These are phyloP conservation scores for Penicillium sp. DNA, from an alignment of 2,329 filamentous ascomycete genomes.

Conservation along the genomic window DNA sequence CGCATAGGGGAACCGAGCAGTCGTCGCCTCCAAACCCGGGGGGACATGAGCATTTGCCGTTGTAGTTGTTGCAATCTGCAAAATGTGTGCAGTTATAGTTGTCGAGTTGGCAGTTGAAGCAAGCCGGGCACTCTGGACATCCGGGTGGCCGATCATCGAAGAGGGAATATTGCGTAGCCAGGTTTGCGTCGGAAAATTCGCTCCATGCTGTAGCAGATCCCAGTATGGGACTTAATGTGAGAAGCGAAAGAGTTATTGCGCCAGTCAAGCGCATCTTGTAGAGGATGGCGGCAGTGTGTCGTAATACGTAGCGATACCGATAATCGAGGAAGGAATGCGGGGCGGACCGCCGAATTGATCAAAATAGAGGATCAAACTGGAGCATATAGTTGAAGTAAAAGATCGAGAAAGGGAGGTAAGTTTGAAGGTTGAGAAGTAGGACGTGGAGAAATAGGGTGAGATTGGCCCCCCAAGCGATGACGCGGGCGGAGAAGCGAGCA, in stretches of 20 bases:
- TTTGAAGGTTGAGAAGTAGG: slow-evolving; percentile 7
- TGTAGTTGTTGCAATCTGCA: slow-evolving; percentile 81
- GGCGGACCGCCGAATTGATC: slow-evolving; percentile 5
- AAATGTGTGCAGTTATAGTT: slow-evolving; percentile 90
- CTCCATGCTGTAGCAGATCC: slow-evolving; percentile 24
- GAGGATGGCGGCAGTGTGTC: slow-evolving; percentile 9
- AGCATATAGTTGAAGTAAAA: slow-evolving; percentile 3
- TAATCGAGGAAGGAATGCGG: slow-evolving; percentile 9
- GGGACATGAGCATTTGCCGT: slow-evolving; percentile 89
- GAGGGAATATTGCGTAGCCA: slow-evolving; percentile 65
- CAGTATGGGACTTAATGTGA: slow-evolving; percentile 27
- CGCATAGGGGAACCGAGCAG: slow-evolving; percentile 88
- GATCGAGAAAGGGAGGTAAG: slow-evolving; percentile 2
- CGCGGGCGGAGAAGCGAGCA: slow-evolving; percentile 30
- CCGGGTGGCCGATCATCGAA: slow-evolving; percentile 66
- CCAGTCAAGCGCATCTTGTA: slow-evolving; percentile 30
- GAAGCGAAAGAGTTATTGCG: slow-evolving; percentile 23
- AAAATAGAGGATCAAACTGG: neutral
- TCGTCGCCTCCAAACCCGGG: slow-evolving; percentile 92
- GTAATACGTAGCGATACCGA: slow-evolving; percentile 1
- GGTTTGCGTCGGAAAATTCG: slow-evolving; percentile 60
- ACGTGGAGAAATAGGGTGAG: slow-evolving; percentile 18
- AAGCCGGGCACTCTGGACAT: slow-evolving; percentile 48
- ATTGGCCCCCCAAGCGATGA: slow-evolving; percentile 28
- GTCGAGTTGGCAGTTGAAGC: slow-evolving; percentile 97